Percentiles rank a stretch among this genome's conserved stretches.
These are phyloP conservation scores for Aureobasidium sp. DNA, from an alignment of 2,329 filamentous ascomycete species.

Conservation along the genomic window DNA sequence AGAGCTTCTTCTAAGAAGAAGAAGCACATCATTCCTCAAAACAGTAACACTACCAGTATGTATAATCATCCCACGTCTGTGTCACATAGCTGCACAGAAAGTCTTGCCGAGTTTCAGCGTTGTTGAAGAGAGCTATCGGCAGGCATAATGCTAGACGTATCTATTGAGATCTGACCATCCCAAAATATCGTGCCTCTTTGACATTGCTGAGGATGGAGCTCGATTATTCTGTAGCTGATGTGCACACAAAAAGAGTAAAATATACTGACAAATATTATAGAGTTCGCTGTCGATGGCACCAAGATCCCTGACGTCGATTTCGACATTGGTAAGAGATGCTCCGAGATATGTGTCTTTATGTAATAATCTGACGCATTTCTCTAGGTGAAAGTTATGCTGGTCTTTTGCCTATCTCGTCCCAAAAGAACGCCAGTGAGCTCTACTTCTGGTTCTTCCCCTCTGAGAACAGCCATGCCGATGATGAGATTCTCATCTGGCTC, in stretches of 20 bases:
- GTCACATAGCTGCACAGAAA: too few species aligned
- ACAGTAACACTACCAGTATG: slow-evolving; percentile 36
- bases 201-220: not conserved
- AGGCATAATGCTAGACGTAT: not conserved
- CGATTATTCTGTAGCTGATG: not conserved
- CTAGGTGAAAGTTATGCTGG: slow-evolving; percentile 41
- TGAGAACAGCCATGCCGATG: slow-evolving; percentile 37
- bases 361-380: not conserved
- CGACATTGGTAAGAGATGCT: slow-evolving; percentile 46
- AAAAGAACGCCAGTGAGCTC: slow-evolving; percentile 38
- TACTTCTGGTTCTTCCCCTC: slow-evolving; percentile 51
- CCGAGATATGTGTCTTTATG: not conserved
- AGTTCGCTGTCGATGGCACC: slow-evolving; percentile 20
- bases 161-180: too few species aligned
- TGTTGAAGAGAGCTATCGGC: not conserved
- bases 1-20: slow-evolving; percentile 7
- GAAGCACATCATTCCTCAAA: slow-evolving; percentile 35
- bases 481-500: slow-evolving; percentile 46
- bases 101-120: too few species aligned
- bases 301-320: slow-evolving; percentile 32
- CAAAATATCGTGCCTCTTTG: too few species aligned
- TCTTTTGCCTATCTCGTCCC: slow-evolving; percentile 47
- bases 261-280: not conserved
- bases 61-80: not conserved
- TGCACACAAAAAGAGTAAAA: not conserved